These are phyloP conservation scores for Orbilia brochopaga DNA, from an alignment of 2,329 filamentous ascomycete genomes.

Conservation along the genomic window DNA sequence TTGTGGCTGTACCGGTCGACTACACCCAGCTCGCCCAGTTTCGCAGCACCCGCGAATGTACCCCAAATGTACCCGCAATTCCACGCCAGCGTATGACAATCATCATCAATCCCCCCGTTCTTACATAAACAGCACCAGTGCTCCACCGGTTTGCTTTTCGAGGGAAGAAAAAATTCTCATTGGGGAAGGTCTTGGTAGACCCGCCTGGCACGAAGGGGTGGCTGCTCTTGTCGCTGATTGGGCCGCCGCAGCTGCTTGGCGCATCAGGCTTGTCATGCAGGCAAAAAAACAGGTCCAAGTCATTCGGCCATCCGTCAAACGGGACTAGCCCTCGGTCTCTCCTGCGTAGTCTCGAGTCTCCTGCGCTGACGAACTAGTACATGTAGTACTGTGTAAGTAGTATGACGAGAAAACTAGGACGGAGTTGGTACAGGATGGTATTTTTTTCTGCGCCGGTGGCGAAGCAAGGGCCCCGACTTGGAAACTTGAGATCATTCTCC, in stretches of 20 bases:
- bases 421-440: no score
- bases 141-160: constrained; percentile 38
- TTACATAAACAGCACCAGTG: constrained; percentile 43
- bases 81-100: constrained; percentile 45
- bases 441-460: no score
- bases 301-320: constrained; percentile 47
- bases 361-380: constrained; percentile 44
- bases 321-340: constrained; percentile 46
- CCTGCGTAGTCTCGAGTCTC: constrained; percentile 49
- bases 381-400: no score
- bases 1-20: constrained; percentile 28
- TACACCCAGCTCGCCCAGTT: no score
- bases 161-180: constrained; percentile 45
- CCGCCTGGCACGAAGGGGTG: constrained; percentile 37
- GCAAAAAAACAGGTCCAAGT: constrained; percentile 47
- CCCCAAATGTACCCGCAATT: constrained; percentile 46
- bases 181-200: constrained; percentile 50
- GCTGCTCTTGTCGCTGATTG: constrained; percentile 28
- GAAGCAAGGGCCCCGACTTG: constrained; percentile 34
- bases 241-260: constrained; percentile 31
- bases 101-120: no score
- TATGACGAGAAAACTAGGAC: no score
- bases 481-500: constrained; percentile 25
- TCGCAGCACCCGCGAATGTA: no score
- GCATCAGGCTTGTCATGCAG: constrained; percentile 49